A percentile compares a stretch with the other conserved stretches of the same genome.
Evolutionary conservation across 1,139 yeast species (phyloP).

Genomic region (Yamadazyma dushanensis): DNA sequence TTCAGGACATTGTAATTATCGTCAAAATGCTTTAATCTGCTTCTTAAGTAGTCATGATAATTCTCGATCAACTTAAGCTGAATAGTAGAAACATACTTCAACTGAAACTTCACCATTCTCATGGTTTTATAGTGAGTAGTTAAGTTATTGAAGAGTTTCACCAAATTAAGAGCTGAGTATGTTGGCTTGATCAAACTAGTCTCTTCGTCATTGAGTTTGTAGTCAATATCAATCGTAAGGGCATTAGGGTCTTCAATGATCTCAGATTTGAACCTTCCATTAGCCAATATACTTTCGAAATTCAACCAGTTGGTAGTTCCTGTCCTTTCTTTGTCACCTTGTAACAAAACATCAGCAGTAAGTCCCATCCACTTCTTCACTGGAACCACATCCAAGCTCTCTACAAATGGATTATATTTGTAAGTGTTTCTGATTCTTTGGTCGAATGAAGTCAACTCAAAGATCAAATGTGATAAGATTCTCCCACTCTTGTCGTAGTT

Average conservation of each 20-base stretch:
- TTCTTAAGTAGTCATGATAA: constrained; percentile 53
- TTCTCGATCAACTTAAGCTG: constrained; percentile 64
- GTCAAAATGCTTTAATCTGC: constrained; percentile 47
- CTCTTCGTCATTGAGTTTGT: constrained; percentile 26
- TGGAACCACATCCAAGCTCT: constrained; percentile 23
- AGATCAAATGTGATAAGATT: constrained; percentile 59
- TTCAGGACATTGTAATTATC: constrained; percentile 39
- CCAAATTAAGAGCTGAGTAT: constrained; percentile 60
- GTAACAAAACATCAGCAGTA: constrained; percentile 53
- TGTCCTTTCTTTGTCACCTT: constrained; percentile 32
- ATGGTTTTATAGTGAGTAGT: constrained; percentile 62
- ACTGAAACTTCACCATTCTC: constrained; percentile 60
- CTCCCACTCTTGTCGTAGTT: constrained; percentile 45
- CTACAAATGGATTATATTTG: constrained; percentile 53
- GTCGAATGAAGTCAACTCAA: constrained; percentile 62
- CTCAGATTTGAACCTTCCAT: constrained; percentile 53
- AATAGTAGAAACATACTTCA: constrained; percentile 66
- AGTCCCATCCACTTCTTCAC: constrained; percentile 55
- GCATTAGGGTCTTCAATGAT: constrained; percentile 55
- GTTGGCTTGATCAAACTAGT: constrained; percentile 53
- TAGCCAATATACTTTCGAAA: constrained; percentile 61
- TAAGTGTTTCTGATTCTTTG: constrained; percentile 51
- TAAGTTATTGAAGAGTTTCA: constrained; percentile 64
- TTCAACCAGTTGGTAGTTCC: constrained; percentile 58
- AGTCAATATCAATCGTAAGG: constrained; percentile 62